Evolutionary conservation across 1,139 yeast genomes (phyloP), one percentile per base, ranked within the genome.

Genomic region (Yamadazyma taylorii): DNA sequence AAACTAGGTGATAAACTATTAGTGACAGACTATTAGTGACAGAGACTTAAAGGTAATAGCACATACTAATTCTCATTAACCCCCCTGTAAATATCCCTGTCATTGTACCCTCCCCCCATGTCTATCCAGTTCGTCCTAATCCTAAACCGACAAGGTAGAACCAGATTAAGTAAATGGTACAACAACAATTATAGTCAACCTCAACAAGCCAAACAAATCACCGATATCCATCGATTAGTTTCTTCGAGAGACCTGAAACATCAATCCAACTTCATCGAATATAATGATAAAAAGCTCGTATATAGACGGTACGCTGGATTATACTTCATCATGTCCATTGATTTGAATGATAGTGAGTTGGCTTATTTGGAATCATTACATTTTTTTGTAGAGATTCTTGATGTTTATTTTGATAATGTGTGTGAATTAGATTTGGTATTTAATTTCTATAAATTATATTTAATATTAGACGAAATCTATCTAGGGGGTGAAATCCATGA

Each of bases 221-320:
- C 70, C 28, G 89, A 85, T 35, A 81, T 89, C n/a, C 96, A 90
- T 61, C 72, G 92, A 41, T 66, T 88, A 31, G 82, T 90, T 9
- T 81, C 90, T 1, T 74, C 92, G 5, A 69, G 97, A 50, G 97
- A 89, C 53, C 88, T 86, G 58, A 85, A 82, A 53, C 77, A 81
- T 52, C 96, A 88, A 53, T 78, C 86, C 31, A 86, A 85, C 55
- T 85, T 85, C 53, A 86, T 85, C 17, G 87, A 83, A 60, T 86
- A 83, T 53, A 83, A 84, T 30, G 78, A 73, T 60, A 69, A 76
- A 46, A 86, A 86, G 55, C 68, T 92, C 40, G 90, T 92, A 2
- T 92, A 92, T 58, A 71, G 96, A 48, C 68, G 97, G 43, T 92
- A 90, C 56, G 97, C 97, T 2, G 98, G 98, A 7, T 64, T 92